Conservation (phyloP, 179 eudicot genomes). For the Dionaea muscipula region DNA sequence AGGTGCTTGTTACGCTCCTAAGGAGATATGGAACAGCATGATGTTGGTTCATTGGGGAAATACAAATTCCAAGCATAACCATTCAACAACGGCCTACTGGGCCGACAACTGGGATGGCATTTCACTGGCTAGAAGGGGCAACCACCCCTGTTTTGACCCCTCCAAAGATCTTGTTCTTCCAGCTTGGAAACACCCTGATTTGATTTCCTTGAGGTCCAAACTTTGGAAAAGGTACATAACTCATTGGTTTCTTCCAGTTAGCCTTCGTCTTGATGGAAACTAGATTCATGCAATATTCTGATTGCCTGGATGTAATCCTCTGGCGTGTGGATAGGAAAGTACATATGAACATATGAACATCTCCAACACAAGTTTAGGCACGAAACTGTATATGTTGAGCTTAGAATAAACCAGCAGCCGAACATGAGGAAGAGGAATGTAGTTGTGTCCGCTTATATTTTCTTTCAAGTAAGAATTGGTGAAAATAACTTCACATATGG, state of each 20-base stretch:
- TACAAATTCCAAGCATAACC: slow-evolving; percentile 74
- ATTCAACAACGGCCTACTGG: slow-evolving; percentile 89
- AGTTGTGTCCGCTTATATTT: too few species aligned
- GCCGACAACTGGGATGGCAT: slow-evolving; percentile 76
- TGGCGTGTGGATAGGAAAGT: too few species aligned
- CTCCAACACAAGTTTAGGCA: too few species aligned
- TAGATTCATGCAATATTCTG: neutral
- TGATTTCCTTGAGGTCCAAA: slow-evolving; percentile 36
- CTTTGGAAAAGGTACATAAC: slow-evolving; percentile 53
- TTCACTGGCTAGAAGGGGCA: slow-evolving; percentile 64
- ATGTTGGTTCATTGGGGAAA: slow-evolving; percentile 99
- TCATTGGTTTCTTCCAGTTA: neutral
- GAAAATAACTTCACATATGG: too few species aligned
- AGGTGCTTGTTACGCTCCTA: slow-evolving; percentile 99
- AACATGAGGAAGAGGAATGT: too few species aligned
- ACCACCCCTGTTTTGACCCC: slow-evolving; percentile 83
- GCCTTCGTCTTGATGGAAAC: neutral
- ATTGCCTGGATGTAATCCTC: neutral
- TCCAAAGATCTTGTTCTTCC: slow-evolving; percentile 89
- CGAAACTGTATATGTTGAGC: too few species aligned
- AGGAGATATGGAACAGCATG: slow-evolving; percentile 97
- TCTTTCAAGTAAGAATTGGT: too few species aligned
- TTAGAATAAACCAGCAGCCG: too few species aligned
- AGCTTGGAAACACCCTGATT: slow-evolving; percentile 89
- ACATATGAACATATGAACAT: too few species aligned